Evolutionary conservation across 805 yeast species (phyloP), one percentile per base, ranked within the genome.

Genomic region (Ogataea populi-albae): DNA sequence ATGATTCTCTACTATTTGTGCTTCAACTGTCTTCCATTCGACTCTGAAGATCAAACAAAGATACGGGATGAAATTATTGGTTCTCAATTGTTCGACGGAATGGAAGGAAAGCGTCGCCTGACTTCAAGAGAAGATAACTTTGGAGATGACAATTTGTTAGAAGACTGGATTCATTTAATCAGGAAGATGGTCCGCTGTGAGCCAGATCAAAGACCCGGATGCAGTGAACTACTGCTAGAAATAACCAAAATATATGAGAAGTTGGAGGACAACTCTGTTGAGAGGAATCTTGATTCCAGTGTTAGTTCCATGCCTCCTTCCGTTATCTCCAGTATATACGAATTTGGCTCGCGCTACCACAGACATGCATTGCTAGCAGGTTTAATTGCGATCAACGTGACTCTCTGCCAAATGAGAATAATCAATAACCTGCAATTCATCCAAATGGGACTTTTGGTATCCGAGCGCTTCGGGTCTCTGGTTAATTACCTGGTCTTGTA

Each of bases 1-100:
- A 73, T 88, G 78, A 81, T 86, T n/a, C 58, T 86, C 35, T 79
- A 83, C 53, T 86, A 73, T 54, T 55, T 87, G 34, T 79, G 93
- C 43, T 83, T 80, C 54, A 84, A 86, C 0, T 61, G 58, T 23
- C 62, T 87, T 26, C 96, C 96, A 0, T 87, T 75, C 49, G 51
- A 49, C 2, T 44, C 61, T 2, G 40, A 43, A 4, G 49, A 45
- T 10, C 56, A 55, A n/a, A 36, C 24, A 2, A 34, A 26, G 4
- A 50, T 61, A 4, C 45, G 46, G 27, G 24, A 41, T 4, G 61
- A 61, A 26, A 63, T 61, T 6, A 14, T 38, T 17, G 35, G 37
- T 10, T 30, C 26, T 25, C 26, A 40, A 4, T 37, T 59, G 28
- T 53, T 62, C 26, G 30, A 47, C 7, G 46, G 40, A 30, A 38